phyloP scores from a whole-genome alignment of 768 basidiomycete species.

The Panaeolus cyanescens region DNA sequence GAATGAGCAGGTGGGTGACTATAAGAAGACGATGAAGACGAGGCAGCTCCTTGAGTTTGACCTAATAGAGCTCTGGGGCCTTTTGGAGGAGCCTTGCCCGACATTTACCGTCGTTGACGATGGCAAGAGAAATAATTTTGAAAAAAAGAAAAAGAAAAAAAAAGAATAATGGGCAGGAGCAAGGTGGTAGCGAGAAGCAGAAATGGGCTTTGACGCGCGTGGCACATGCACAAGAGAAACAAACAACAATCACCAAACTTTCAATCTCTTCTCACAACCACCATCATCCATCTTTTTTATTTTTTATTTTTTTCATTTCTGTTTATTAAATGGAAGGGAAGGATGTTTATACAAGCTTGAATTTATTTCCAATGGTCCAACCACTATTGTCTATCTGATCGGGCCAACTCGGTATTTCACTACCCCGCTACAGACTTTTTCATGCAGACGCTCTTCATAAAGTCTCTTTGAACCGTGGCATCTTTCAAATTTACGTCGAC shows the following conservation, averaged over 20 bases:
- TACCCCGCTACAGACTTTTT: neutral
- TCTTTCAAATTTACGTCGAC: neutral
- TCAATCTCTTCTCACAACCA: slow-evolving; percentile 20
- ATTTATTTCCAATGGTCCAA: no score
- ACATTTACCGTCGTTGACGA: slow-evolving; percentile 45
- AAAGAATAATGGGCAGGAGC: slow-evolving; percentile 11
- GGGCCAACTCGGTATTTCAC: neutral
- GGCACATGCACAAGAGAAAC: slow-evolving; percentile 25
- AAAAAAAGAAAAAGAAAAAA: slow-evolving; percentile 14
- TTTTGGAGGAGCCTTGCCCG: slow-evolving; percentile 76
- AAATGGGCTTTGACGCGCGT: slow-evolving; percentile 25
- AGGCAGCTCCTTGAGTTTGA: slow-evolving; percentile 23
- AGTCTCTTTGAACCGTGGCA: neutral
- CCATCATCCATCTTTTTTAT: slow-evolving; percentile 10
- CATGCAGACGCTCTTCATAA: neutral
- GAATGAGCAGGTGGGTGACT: slow-evolving; percentile 29
- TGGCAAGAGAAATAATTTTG: slow-evolving; percentile 8
- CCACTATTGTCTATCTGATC: no score
- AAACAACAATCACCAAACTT: slow-evolving; percentile 30
- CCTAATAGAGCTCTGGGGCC: slow-evolving; percentile 72
- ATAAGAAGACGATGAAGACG: slow-evolving; percentile 31
- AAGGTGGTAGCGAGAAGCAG: slow-evolving; percentile 13
- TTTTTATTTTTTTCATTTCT: neutral
- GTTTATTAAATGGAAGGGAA: neutral
- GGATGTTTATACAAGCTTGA: neutral